These are phyloP conservation scores for Hysterium pulicare DNA, from an alignment of 2,329 filamentous ascomycete species.

Conservation along the genomic window DNA sequence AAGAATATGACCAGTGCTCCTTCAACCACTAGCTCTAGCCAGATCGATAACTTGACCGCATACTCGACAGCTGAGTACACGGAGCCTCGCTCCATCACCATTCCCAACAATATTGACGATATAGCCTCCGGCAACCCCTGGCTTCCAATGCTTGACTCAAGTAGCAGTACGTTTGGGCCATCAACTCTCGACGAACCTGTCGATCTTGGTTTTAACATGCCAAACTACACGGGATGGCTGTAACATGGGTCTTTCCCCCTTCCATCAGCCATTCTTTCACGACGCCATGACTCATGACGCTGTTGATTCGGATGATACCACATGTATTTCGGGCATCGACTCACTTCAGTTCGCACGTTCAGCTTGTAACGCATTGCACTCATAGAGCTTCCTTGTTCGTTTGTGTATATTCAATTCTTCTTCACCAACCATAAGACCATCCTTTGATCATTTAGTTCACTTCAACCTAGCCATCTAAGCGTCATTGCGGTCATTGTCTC, in stretches of 20 bases:
- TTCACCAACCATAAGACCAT: too few relatives aligned
- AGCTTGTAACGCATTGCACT: not conserved
- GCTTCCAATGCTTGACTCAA: conserved; percentile 21
- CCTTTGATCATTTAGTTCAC: too few relatives aligned
- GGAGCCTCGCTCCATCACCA: conserved; percentile 29
- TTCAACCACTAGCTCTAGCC: not conserved
- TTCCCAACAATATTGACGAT: conserved; percentile 31
- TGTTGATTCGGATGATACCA: conserved; percentile 26
- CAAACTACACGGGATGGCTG: conserved; percentile 31
- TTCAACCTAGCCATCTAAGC: too few relatives aligned
- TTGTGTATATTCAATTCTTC: not conserved
- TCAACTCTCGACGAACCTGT: conserved; percentile 2
- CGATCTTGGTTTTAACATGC: conserved; percentile 14
- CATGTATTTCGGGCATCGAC: too few relatives aligned
- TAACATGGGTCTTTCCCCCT: conserved; percentile 15
- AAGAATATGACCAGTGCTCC: conserved; percentile 4
- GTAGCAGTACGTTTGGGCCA: conserved; percentile 20
- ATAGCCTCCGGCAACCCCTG: conserved; percentile 27
- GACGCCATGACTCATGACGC: conserved; percentile 38
- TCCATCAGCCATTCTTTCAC: conserved; percentile 10
- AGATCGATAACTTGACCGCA: not conserved
- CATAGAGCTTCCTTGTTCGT: not conserved
- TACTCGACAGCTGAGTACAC: conserved; percentile 18
- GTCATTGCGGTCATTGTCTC: too few relatives aligned
- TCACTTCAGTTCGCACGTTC: not conserved